Evolutionary conservation across 306 rosid species (phyloP), one percentile per base, ranked within the genome.

Genomic region (Fragaria nilgerrensis): DNA sequence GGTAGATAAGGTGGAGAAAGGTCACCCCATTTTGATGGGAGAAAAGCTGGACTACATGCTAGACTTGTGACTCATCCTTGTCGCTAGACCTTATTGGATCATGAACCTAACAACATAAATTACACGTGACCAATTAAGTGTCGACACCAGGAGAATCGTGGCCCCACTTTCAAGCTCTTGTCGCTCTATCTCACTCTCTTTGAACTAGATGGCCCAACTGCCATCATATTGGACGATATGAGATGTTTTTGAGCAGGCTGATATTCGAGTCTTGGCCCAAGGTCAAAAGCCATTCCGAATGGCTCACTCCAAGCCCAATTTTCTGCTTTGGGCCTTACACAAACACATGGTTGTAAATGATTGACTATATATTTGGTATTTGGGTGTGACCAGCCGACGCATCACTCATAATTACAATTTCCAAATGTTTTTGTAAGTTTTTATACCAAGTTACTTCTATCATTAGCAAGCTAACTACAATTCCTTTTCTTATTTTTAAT

Each of bases 81-180:
- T 27, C 3, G 17, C 29, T 56, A 5, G 17, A 58, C 5, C 39
- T 56, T 55, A 19, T 19, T 32, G 62, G 71, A 55, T 9, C 20
- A 39, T 2, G 65, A 14, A 39, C 3, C 16, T 13, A 16, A 34
- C 53, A 9, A 32, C 74, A 66, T 65, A 43, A 13, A 32, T 44
- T 32, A 41, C 81, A 72, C 52, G 85, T 53, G 82, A 72, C 37
- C 2, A 48, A 43, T 19, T 29, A 49, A 12, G 8, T 75, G 36
- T 11, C 16, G 0, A 41, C 41, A 23, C 52, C 9, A 13, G 37
- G 34, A 41, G 23, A 56, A 13, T 12, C 16, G 68, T 45, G 55
- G 15, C 16, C 56, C 43, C 41, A 52, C 25, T 13, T 9, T 63
- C 4, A 2, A 62, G 48, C 1, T 13, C 53, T 2, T 8, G 32